Percentiles rank a stretch among this genome's conserved stretches.
These are phyloP conservation scores for Ceratobasidium papillatum DNA, from an alignment of 1,284 basidiomycete species.

Conservation along the genomic window DNA sequence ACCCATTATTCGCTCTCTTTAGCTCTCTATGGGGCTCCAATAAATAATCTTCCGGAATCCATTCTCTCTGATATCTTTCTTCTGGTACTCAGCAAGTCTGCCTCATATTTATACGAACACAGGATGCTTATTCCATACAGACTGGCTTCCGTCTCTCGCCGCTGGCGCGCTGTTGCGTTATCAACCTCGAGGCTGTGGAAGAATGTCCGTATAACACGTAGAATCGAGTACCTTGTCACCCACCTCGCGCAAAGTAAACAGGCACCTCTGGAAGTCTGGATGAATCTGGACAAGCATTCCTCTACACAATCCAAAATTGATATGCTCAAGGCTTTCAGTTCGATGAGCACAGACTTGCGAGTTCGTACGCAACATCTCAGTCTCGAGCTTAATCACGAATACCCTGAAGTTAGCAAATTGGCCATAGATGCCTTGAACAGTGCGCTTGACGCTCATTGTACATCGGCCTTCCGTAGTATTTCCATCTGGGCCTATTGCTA, in stretches of 20 bases:
- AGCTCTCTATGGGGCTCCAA: no score
- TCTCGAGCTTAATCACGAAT: no score
- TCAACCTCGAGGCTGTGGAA: neutral
- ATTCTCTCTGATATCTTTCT: no score
- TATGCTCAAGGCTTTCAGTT: neutral
- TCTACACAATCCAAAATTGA: neutral
- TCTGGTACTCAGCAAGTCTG: no score
- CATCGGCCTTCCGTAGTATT: neutral
- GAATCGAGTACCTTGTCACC: neutral
- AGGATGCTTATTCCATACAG: neutral
- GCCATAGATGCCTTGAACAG: neutral
- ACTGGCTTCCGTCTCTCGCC: neutral
- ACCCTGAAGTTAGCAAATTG: neutral
- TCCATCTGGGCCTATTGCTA: no score
- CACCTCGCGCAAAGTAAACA: neutral
- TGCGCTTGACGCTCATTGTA: neutral
- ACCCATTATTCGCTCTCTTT: no score
- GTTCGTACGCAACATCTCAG: neutral
- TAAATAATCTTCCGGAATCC: no score
- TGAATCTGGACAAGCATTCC: neutral
- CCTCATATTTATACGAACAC: no score
- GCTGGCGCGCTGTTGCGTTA: neutral
- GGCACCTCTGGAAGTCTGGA: neutral
- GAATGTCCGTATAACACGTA: neutral
- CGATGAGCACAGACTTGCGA: neutral